Base-by-base conservation (phyloP, 2,329 filamentous ascomycete species). In the Ascochyta clinopodiicola region DNA sequence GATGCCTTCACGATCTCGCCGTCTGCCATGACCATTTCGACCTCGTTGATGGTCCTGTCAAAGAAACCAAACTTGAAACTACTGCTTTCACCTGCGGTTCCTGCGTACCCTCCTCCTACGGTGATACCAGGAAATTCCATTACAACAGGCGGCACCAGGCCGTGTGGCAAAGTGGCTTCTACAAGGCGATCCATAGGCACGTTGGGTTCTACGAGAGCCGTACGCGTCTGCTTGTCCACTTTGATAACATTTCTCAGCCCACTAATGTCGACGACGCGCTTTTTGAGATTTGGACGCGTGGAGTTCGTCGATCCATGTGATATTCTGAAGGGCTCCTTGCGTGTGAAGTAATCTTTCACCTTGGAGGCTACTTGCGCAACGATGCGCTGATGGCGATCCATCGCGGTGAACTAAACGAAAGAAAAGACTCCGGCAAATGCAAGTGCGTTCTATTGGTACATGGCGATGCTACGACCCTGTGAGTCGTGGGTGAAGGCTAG, bases 251-350 rank as follows among this genome's bases (percentile, higher is more conserved):
- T 81, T 60, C 79, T 81, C 9, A 93, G 81, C 4, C 71, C 68
- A 73, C 86, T 88, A 34, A 88, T 91, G 71, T 91, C 88, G 51
- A 93, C 80, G 9, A 86, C 80, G 38, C 57, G 69, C 32, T 71
- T 70, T 44, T 75, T 72, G 7, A 72, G 63, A 8, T 73, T 72
- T 31, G 82, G 81, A 7, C 90, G 86, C 34, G 90, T 92, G 74
- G 86, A 90, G 77, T 91, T 92, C 24, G 89, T 92, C 0, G 88
- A 86, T 57, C 90, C 90, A 75, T 92, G 89, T 64, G 86, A 89
- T 69, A 92, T 87, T n/a, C 88, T 83, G 74, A 90, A 92, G 2
- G 87, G 84, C 68, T 82, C 76, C 50, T 81, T 76, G 39, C 78
- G 78, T 12, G 78, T 72, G 67, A 85, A 79, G 70, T 84, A 85